Evolutionary conservation across 179 eudicot species (phyloP).

Genomic region (Camellia oleifera): DNA sequence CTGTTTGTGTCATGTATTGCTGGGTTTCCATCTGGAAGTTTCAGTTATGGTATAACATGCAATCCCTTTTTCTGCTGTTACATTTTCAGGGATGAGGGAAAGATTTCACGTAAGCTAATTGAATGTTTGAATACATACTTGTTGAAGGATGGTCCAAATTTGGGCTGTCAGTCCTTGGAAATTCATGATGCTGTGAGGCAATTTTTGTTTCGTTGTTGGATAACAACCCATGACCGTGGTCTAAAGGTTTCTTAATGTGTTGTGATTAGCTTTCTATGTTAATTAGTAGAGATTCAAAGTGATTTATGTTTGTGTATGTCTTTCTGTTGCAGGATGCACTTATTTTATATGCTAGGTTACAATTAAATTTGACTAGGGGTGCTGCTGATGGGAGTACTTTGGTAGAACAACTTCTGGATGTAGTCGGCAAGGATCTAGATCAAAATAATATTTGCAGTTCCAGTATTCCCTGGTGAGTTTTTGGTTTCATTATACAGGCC

Average conservation of each 20-base stretch:
- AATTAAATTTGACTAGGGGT: constrained; percentile 69
- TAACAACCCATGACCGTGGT: constrained; percentile 59
- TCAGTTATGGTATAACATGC: not conserved
- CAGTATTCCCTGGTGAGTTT: constrained; percentile 48
- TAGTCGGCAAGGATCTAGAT: constrained; percentile 80
- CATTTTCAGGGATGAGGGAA: constrained; percentile 72
- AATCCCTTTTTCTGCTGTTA: constrained; percentile 6
- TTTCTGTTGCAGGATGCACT: constrained; percentile 60
- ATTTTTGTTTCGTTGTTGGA: constrained; percentile 74
- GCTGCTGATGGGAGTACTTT: constrained; percentile 58
- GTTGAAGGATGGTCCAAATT: constrained; percentile 88
- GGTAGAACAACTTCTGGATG: constrained; percentile 75
- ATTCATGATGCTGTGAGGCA: constrained; percentile 75
- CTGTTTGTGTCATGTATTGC: constrained; percentile 5
- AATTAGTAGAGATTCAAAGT: not conserved
- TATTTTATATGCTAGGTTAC: constrained; percentile 72
- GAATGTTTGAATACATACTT: constrained; percentile 82
- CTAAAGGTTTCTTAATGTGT: constrained; percentile 51
- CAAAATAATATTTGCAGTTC: constrained; percentile 47
- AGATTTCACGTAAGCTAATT: constrained; percentile 73
- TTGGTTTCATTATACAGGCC: not conserved
- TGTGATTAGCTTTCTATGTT: not conserved
- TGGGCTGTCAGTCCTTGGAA: constrained; percentile 64
- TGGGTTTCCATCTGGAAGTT: constrained; percentile 15
- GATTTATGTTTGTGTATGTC: not conserved